Evolutionary conservation across 352 stramenopile species (phyloP).

Genomic region (Thalassiosira livingstoniorum): DNA sequence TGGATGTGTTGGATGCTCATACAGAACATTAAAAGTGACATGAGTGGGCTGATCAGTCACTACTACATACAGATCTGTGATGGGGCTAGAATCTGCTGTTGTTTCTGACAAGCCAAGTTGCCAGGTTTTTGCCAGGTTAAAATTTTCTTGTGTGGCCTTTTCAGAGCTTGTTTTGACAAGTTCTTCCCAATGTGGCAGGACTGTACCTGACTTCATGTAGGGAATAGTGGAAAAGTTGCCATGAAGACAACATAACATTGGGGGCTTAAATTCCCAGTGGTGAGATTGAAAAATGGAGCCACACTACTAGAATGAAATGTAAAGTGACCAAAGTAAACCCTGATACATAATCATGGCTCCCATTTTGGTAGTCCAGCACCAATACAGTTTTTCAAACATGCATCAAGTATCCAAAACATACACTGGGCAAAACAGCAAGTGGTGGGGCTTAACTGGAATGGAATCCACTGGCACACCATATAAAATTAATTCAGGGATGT

Average conservation of each 20-base stretch:
- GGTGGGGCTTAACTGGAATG: background rate
- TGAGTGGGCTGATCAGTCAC: too few relatives aligned
- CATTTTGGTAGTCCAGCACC: conserved; percentile 35
- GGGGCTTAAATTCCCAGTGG: conserved; percentile 33
- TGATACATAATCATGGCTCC: conserved; percentile 31
- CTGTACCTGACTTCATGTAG: background rate
- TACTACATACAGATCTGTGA: too few relatives aligned
- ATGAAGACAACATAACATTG: conserved; percentile 58
- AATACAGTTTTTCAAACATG: conserved; percentile 9
- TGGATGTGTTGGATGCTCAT: too few relatives aligned
- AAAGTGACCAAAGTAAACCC: conserved; percentile 25
- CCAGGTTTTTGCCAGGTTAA: background rate
- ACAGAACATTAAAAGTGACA: too few relatives aligned
- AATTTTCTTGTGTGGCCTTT: background rate
- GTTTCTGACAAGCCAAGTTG: too few relatives aligned
- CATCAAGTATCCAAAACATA: conserved; percentile 37
- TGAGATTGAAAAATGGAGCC: conserved; percentile 41
- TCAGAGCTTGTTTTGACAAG: background rate
- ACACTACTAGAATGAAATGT: conserved; percentile 26
- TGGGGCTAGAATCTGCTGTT: too few relatives aligned
- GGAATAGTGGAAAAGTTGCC: too few relatives aligned
- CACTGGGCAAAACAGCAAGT: conserved; percentile 14
- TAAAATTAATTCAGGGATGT: conserved; percentile 33
- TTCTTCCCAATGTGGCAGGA: conserved; percentile 23
- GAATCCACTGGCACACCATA: background rate